Evolutionary conservation across 2,329 filamentous ascomycete genomes (phyloP).

Genomic region (Kalmusia sp.): DNA sequence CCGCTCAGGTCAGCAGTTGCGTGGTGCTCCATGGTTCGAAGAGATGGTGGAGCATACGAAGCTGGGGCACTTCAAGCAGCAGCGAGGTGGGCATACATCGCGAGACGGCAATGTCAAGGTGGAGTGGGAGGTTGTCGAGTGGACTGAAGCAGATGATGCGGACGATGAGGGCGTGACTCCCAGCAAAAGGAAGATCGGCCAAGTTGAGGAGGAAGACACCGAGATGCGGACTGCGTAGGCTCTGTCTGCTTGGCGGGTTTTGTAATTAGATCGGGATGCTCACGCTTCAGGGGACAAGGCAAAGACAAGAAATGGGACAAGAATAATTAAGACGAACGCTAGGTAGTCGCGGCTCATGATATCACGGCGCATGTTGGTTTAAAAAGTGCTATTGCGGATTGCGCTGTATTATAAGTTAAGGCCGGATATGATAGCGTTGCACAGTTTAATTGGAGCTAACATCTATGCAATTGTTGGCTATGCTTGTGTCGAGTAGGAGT

Average conservation of each 20-base stretch:
- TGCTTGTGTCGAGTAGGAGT: too few relatives aligned
- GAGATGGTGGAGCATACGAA: conserved; percentile 77
- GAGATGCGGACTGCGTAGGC: conserved; percentile 39
- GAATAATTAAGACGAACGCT: conserved; percentile 10
- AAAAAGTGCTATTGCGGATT: neutral
- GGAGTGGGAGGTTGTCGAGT: conserved; percentile 87
- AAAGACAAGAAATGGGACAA: conserved; percentile 15
- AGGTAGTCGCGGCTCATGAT: neutral
- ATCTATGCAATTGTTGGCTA: too few relatives aligned
- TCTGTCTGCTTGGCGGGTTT: neutral
- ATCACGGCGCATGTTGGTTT: neutral
- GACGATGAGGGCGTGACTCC: conserved; percentile 40
- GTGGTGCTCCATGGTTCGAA: conserved; percentile 86
- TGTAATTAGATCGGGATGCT: conserved; percentile 31
- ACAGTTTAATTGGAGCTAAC: too few relatives aligned
- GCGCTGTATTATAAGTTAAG: neutral
- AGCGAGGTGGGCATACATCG: conserved; percentile 65
- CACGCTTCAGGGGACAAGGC: conserved; percentile 34
- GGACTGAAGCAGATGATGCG: conserved; percentile 47
- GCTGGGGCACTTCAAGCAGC: conserved; percentile 71
- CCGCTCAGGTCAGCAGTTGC: conserved; percentile 34
- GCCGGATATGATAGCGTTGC: neutral
- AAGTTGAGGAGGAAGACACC: conserved; percentile 34
- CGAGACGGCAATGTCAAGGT: conserved; percentile 71
- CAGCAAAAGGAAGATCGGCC: conserved; percentile 45